Evolutionary conservation across 371 early-diverging fungal species (phyloP).

Genomic region (Mycotypha africana): DNA sequence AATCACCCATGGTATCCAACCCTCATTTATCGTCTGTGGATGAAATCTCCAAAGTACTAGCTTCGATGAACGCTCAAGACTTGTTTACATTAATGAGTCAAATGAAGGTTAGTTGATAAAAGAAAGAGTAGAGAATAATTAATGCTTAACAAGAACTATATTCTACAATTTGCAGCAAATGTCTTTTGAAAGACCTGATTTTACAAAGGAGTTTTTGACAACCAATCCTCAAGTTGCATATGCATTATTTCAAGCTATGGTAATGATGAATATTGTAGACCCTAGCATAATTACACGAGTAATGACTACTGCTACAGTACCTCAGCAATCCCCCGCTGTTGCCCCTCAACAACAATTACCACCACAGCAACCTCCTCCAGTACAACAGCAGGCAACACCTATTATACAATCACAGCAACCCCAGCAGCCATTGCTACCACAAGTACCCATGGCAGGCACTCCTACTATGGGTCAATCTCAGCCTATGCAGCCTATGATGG

Average conservation of each 20-base stretch:
- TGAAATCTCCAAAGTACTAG: slow-evolving; percentile 60
- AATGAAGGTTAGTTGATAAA: slow-evolving; percentile 62
- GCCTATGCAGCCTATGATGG: slow-evolving; percentile 22
- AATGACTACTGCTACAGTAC: too few relatives aligned
- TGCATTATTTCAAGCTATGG: slow-evolving; percentile 81
- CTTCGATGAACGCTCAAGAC: slow-evolving; percentile 65
- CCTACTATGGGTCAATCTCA: slow-evolving; percentile 20
- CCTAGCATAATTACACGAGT: slow-evolving; percentile 58
- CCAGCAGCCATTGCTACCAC: slow-evolving; percentile 17
- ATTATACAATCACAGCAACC: not conserved
- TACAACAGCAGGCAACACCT: slow-evolving; percentile 13
- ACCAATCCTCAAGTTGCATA: slow-evolving; percentile 83
- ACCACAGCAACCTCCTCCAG: slow-evolving; percentile 3
- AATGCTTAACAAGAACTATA: not conserved
- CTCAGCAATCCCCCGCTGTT: too few relatives aligned
- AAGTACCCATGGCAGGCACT: too few relatives aligned
- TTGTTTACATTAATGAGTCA: slow-evolving; percentile 70
- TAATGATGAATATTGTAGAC: slow-evolving; percentile 81
- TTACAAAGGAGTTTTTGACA: slow-evolving; percentile 62
- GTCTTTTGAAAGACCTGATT: slow-evolving; percentile 60
- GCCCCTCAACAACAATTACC: slow-evolving; percentile 6
- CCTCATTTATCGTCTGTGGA: slow-evolving; percentile 34
- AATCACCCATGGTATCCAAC: slow-evolving; percentile 3
- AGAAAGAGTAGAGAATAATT: not conserved
- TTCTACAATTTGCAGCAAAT: slow-evolving; percentile 23